A percentile compares a stretch with the other conserved stretches of the same genome.
Conservation (phyloP, 495 filamentous ascomycete species). For the Chaetomium tenue region DNA sequence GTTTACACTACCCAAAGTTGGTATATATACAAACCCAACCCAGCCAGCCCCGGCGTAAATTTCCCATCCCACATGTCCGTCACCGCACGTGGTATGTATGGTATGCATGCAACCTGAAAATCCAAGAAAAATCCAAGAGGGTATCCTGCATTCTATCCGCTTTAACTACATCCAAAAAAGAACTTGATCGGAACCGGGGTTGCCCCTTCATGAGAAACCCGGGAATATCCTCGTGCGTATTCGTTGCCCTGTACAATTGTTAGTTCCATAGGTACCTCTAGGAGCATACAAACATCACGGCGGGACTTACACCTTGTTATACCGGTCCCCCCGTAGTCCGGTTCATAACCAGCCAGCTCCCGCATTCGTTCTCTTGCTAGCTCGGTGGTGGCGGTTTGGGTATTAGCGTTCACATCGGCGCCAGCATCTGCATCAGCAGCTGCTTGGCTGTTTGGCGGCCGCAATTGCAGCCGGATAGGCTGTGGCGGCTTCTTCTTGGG, state of each 20-base stretch:
- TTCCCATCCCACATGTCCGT: background rate
- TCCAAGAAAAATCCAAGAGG: conserved; percentile 13
- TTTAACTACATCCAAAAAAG: conserved; percentile 1
- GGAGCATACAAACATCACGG: background rate
- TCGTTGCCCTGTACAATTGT: conserved; percentile 24
- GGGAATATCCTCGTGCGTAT: conserved; percentile 32
- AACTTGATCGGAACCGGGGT: background rate
- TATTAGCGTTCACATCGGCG: background rate
- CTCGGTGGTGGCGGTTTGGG: conserved; percentile 9
- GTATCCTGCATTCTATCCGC: conserved; percentile 21
- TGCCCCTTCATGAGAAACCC: conserved; percentile 24
- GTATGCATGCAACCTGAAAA: background rate
- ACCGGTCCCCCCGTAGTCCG: conserved; percentile 23
- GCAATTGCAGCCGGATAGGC: conserved; percentile 1
- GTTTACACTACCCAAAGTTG: background rate
- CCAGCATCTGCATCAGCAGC: background rate
- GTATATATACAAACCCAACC: background rate
- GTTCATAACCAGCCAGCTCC: conserved; percentile 31
- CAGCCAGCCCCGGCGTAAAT: no score
- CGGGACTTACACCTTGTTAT: conserved; percentile 28
- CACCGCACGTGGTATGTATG: background rate
- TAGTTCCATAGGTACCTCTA: background rate
- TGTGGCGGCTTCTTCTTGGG: conserved; percentile 11
- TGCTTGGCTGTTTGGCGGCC: background rate
- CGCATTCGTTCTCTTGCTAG: conserved; percentile 35